These are phyloP conservation scores for Brassica hybrid DNA, from an alignment of 441 rosid species.

Conservation along the genomic window DNA sequence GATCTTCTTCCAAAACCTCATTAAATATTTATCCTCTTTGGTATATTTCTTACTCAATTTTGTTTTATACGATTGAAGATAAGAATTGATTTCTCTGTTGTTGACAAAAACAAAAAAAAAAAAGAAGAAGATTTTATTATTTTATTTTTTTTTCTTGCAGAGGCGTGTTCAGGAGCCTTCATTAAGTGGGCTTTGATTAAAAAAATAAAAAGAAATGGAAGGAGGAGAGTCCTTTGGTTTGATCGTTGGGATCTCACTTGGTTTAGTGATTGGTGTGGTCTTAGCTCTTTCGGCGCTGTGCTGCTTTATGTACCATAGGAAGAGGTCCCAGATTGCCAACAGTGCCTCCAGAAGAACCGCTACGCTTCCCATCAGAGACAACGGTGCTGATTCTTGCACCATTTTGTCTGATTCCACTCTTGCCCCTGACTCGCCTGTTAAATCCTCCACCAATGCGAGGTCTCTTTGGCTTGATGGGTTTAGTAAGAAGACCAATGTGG, in stretches of 20 bases:
- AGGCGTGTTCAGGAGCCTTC: background rate
- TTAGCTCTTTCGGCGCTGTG: constrained; percentile 51
- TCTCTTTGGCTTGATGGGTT: constrained; percentile 80
- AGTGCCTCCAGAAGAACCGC: constrained; percentile 86
- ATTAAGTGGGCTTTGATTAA: too few relatives aligned
- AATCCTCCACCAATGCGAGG: constrained; percentile 63
- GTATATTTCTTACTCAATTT: background rate
- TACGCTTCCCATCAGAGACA: constrained; percentile 76
- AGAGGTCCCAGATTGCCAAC: constrained; percentile 54
- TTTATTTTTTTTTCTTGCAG: constrained; percentile 39
- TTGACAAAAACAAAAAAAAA: constrained; percentile 33
- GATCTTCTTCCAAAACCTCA: too few relatives aligned
- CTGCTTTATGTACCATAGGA: constrained; percentile 75
- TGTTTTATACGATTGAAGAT: background rate
- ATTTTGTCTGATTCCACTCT: constrained; percentile 80
- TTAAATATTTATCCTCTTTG: background rate
- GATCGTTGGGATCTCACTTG: constrained; percentile 86
- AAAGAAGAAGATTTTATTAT: constrained; percentile 57
- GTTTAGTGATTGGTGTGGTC: constrained; percentile 87
- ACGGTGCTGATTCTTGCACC: constrained; percentile 74
- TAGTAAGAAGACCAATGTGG: constrained; percentile 55
- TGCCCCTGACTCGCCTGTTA: constrained; percentile 87
- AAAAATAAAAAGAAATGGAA: constrained; percentile 55
- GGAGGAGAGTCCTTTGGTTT: constrained; percentile 81
- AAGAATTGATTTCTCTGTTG: constrained; percentile 31